phyloP scores from a whole-genome alignment of 2,329 filamentous ascomycete genomes.

The Akanthomyces muscarius region DNA sequence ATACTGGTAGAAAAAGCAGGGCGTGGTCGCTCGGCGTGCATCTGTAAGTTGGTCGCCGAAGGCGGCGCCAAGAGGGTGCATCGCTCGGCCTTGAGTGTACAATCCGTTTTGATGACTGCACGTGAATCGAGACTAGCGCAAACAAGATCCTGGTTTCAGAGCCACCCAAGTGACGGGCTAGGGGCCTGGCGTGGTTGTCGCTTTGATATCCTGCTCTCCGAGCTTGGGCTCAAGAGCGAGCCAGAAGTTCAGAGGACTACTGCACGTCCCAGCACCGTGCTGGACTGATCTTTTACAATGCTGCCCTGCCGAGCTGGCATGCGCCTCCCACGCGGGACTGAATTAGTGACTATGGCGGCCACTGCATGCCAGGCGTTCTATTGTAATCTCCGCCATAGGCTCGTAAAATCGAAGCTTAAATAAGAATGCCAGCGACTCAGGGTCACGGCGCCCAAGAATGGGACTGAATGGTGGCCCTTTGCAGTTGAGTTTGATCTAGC shows the following conservation, averaged over 20 bases:
- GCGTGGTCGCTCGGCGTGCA: neutral
- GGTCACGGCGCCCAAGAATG: neutral
- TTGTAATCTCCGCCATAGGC: constrained; percentile 6
- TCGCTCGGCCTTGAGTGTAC: constrained; percentile 1
- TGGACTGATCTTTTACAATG: neutral
- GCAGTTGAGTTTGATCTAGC: constrained; percentile 9
- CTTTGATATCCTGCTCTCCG: constrained; percentile 6
- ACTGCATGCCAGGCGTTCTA: neutral
- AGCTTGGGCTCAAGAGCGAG: neutral
- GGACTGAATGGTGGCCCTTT: neutral
- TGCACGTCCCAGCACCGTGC: neutral
- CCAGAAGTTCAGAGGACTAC: neutral
- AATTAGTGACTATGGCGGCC: neutral
- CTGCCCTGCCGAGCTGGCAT: neutral
- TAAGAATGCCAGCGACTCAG: neutral
- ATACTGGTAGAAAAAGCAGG: neutral
- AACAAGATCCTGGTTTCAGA: constrained; percentile 2
- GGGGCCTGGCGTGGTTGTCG: neutral
- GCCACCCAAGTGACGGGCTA: neutral
- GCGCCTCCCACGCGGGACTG: neutral
- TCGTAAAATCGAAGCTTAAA: neutral
- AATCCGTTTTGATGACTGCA: neutral
- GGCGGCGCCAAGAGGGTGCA: neutral
- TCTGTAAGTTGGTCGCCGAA: constrained; percentile 3
- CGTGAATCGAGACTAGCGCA: constrained; percentile 11